Evolutionary conservation across 2,329 filamentous ascomycete species (phyloP).

Genomic region (Cadophora luteo-olivacea): DNA sequence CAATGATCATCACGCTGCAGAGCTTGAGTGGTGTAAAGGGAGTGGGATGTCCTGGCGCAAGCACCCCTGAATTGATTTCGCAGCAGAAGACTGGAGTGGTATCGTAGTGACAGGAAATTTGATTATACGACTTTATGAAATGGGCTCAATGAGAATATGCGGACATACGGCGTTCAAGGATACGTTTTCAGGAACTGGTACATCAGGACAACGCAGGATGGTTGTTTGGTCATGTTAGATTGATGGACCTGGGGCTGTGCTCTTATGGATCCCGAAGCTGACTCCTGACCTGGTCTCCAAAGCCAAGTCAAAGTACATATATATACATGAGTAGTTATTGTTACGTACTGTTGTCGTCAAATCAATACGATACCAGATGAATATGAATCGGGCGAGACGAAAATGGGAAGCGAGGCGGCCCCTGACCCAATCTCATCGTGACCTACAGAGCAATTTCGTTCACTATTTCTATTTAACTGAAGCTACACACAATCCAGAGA

Average conservation of each 20-base stretch:
- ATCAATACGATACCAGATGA: neutral
- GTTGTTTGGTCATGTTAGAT: neutral
- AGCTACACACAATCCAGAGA: too few relatives aligned
- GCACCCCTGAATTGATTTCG: slow-evolving; percentile 25
- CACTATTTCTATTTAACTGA: too few relatives aligned
- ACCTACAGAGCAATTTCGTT: too few relatives aligned
- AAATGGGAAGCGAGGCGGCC: neutral
- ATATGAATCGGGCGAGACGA: neutral
- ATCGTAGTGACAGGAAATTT: neutral
- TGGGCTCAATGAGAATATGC: neutral
- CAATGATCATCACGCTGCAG: slow-evolving; percentile 32
- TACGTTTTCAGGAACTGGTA: neutral
- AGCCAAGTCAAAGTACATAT: neutral
- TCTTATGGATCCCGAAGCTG: neutral
- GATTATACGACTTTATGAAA: neutral
- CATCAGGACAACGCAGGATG: neutral
- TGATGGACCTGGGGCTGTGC: neutral
- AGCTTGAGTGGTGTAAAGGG: slow-evolving; percentile 29
- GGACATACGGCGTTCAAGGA: neutral
- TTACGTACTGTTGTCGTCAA: too few relatives aligned
- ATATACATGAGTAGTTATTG: too few relatives aligned
- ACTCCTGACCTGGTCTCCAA: neutral
- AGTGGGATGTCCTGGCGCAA: slow-evolving; percentile 29
- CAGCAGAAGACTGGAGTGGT: slow-evolving; percentile 30
- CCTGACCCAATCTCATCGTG: neutral